Conservation (phyloP, 345 rosid genomes). For the Limnanthes douglasii region DNA sequence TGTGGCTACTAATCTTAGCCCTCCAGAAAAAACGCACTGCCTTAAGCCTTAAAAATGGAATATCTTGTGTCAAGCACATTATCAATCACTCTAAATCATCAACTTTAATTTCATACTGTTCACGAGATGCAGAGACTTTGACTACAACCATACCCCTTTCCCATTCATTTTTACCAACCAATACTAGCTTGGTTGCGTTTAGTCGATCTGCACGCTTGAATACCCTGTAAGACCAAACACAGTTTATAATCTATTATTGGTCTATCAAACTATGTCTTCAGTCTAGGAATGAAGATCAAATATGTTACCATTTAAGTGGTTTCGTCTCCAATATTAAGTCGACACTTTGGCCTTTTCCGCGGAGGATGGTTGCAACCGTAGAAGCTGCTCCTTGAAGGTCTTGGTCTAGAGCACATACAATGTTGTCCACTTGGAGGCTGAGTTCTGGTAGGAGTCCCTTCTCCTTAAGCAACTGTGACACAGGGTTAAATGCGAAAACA, state of each 20-base stretch:
- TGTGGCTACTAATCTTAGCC: too few relatives aligned
- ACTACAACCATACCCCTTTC: slow-evolving; percentile 69
- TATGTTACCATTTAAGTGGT: slow-evolving; percentile 62
- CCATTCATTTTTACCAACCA: slow-evolving; percentile 80
- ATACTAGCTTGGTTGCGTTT: slow-evolving; percentile 60
- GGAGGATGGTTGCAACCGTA: slow-evolving; percentile 54
- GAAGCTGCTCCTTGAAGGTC: slow-evolving; percentile 82
- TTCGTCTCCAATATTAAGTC: slow-evolving; percentile 81
- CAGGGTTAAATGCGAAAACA: background rate
- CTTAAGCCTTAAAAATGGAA: too few relatives aligned
- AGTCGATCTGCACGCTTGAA: slow-evolving; percentile 78
- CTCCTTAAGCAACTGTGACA: slow-evolving; percentile 63
- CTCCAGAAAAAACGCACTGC: too few relatives aligned
- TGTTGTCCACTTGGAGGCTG: slow-evolving; percentile 47
- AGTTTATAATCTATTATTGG: too few relatives aligned
- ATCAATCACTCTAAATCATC: slow-evolving; percentile 52
- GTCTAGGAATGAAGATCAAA: too few relatives aligned
- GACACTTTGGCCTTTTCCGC: slow-evolving; percentile 65
- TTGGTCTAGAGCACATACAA: slow-evolving; percentile 69
- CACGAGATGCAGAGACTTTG: slow-evolving; percentile 57
- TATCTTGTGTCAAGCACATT: too few relatives aligned
- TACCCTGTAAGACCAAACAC: slow-evolving; percentile 31
- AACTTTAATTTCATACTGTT: slow-evolving; percentile 65
- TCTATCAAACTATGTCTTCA: too few relatives aligned
- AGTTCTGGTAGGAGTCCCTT: slow-evolving; percentile 59